A percentile compares a stretch with the other conserved stretches of the same genome.
Conservation (phyloP, 2,329 filamentous ascomycete species). For the Cadophora gregata region DNA sequence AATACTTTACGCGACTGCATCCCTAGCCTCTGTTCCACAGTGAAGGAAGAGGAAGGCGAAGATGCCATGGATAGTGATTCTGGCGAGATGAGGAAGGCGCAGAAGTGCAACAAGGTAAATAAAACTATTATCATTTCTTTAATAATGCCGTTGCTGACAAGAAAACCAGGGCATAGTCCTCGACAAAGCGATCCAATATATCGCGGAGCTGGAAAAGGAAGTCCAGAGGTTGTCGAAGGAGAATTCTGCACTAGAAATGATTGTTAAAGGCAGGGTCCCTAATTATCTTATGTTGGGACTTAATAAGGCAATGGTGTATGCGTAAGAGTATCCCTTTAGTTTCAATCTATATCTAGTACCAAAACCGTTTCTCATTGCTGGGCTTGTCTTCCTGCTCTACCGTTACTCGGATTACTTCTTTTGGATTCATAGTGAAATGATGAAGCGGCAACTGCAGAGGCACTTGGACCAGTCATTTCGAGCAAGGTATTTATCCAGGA, state of each 20-base stretch:
- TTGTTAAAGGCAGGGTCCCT: constrained; percentile 13
- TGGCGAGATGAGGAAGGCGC: constrained; percentile 15
- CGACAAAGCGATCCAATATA: constrained; percentile 16
- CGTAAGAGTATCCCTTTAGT: constrained; percentile 15
- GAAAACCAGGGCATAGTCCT: constrained; percentile 14
- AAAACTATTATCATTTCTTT: constrained; percentile 12
- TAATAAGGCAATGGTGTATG: constrained; percentile 4
- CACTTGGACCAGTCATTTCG: too few relatives aligned
- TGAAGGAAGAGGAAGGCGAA: constrained; percentile 17
- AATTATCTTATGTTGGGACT: constrained; percentile 15
- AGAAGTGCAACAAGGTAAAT: constrained; percentile 23
- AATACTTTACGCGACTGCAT: constrained; percentile 22
- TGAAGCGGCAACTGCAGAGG: too few relatives aligned
- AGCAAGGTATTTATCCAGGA: too few relatives aligned
- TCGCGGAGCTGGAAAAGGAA: constrained; percentile 15
- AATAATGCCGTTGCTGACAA: constrained; percentile 14
- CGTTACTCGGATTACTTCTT: too few relatives aligned
- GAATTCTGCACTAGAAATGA: constrained; percentile 10
- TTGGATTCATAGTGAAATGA: too few relatives aligned
- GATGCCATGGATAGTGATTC: constrained; percentile 20
- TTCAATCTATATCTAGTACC: constrained; percentile 3
- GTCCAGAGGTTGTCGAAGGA: constrained; percentile 16
- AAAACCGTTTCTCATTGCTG: neutral
- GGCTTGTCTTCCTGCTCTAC: too few relatives aligned
- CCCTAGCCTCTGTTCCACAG: constrained; percentile 21